Evolutionary conservation across 139 green algal genomes (phyloP).

Genomic region (Gonium pectorale): DNA sequence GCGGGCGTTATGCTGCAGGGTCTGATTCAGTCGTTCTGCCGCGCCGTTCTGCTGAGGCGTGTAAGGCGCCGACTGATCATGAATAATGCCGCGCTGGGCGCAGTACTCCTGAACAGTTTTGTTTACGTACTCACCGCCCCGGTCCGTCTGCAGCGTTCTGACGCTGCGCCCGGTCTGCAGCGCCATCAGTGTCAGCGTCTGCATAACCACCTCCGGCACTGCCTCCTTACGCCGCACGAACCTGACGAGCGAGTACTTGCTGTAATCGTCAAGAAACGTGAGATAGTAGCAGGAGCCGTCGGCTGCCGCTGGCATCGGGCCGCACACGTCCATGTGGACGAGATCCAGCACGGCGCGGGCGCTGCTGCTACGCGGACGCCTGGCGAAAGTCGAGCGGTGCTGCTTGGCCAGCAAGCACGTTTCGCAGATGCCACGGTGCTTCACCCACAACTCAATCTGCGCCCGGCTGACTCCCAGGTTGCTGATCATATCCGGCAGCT

Average conservation of each 20-base stretch:
- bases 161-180: not conserved
- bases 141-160: not conserved
- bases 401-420: not conserved
- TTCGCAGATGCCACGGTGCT: not conserved
- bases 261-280: conserved; percentile 42
- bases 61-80: conserved; percentile 39
- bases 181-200: not conserved
- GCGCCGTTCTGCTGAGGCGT: conserved; percentile 51
- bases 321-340: conserved; percentile 41
- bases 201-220: not conserved
- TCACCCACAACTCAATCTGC: not conserved
- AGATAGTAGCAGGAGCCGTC: conserved; percentile 16
- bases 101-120: not conserved
- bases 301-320: not conserved
- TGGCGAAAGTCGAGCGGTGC: not conserved
- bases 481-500: not conserved
- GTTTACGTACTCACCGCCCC: conserved; percentile 25
- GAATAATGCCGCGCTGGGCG: conserved; percentile 26
- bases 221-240: not conserved
- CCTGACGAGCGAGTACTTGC: not conserved
- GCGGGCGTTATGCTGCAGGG: conserved; percentile 25
- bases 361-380: not conserved
- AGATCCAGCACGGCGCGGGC: not conserved
- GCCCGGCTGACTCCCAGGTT: not conserved
- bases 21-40: conserved; percentile 48